Evolutionary conservation across 2,329 filamentous ascomycete genomes (phyloP).

Genomic region (Alternaria longipes): DNA sequence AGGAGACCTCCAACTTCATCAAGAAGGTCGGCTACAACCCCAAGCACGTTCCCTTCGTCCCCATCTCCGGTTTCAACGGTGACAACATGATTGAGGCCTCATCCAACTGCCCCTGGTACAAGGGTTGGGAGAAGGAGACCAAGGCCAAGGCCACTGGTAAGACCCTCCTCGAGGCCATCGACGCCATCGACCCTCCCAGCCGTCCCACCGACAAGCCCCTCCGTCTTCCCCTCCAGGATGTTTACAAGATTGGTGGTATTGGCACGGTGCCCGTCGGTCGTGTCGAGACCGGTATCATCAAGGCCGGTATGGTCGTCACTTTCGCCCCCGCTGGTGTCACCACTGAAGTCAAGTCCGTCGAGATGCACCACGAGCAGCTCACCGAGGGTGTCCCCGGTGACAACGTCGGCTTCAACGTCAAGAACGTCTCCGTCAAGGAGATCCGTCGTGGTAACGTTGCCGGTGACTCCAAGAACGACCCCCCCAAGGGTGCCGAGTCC

Average conservation of each 20-base stretch:
- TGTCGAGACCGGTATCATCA: conserved; percentile 98
- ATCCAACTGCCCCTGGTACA: conserved; percentile 99
- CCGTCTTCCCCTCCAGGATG: conserved; percentile 99
- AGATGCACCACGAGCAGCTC: conserved; percentile 99
- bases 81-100: conserved; percentile 98
- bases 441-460: conserved; percentile 99
- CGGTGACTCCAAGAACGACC: conserved; percentile 99
- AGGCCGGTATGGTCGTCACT: conserved; percentile 90
- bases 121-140: conserved; percentile 99
- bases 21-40: conserved; percentile 99
- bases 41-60: conserved; percentile 97
- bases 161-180: conserved; percentile 99
- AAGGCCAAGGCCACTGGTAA: conserved; percentile 90
- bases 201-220: conserved; percentile 99
- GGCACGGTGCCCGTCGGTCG: conserved; percentile 99
- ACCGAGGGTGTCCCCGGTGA: conserved; percentile 94
- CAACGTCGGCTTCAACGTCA: conserved; percentile 99
- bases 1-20: conserved; percentile 99
- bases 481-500: conserved; percentile 83
- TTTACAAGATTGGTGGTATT: conserved; percentile 99
- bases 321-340: conserved; percentile 98
- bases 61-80: conserved; percentile 99
- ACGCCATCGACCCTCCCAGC: conserved; percentile 89
- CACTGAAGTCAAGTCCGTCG: conserved; percentile 99
- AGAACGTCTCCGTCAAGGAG: conserved; percentile 99